Evolutionary conservation across 1,139 yeast genomes (phyloP), one percentile per base, ranked within the genome.

Genomic region (Geotrichum bryndzae): DNA sequence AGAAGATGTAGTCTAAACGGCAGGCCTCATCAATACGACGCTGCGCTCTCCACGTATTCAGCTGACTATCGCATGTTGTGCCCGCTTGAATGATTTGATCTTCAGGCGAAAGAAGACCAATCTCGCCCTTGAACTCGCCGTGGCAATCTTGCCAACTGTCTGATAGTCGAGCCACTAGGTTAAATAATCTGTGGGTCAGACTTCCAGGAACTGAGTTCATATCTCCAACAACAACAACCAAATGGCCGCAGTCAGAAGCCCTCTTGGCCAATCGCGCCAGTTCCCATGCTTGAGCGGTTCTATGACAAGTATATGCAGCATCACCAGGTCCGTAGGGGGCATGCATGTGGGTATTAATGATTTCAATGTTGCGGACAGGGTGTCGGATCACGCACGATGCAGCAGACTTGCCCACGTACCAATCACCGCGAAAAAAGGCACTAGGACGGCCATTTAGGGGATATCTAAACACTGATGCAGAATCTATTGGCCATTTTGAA

Each of bases 281-380:
- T 72, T 92, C 97, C 98, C 98, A 94, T 0, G 98, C 98, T 74
- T 94, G 99, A 64, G 96, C 84, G 0, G 97, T 87, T 60, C 99
- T 79, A 72, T 94, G 98, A 67, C 97, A 89, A 2, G 86, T 79
- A 72, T 95, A 94, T 5, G 95, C 88, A 5, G 96, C 95, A 74
- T 90, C 97, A 0, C 98, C 98, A 0, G 78, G 76, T 0, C 95
- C 84, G 72, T 94, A 94, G 0, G 99, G 99, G 1, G 99, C 99
- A 76, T 94, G 99, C 94, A 95, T 87, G 72, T 94, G 99, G 22
- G 96, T 87, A 70, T 92, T 92, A 70, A 94, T 77, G 8, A 95
- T 74, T 15, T 96, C 97, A 56, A 94, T 77, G 18, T 87, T 90
- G 23, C 80, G 74, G 18, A 80, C 79, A 1, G 76, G 69, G 48